Base-by-base conservation (phyloP, 176 grass and related monocot species). In the Oryza nivara region DNA sequence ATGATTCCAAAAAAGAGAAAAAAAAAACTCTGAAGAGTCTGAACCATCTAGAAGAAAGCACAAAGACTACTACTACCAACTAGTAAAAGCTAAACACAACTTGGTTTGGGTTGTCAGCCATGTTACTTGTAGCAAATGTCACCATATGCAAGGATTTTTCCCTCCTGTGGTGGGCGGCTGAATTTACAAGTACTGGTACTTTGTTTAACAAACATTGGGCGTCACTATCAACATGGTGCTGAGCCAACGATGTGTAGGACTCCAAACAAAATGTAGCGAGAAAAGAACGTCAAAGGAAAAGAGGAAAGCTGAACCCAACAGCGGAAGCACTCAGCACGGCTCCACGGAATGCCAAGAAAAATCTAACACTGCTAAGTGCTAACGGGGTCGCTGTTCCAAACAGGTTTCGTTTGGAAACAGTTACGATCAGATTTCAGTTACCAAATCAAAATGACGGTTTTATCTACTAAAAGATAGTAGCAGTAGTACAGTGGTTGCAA, bases 101-200 rank as follows among this genome's bases (percentile, higher is more conserved):
- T 63, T 63, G 25, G 17, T 78, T 78, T 60, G 60, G 45, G 60
- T 15, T 90, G 80, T 5, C 84, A 44, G 49, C 68, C 84, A 83
- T 87, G 84, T 67, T 72, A 46, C 54, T 1, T 72, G 40, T 41
- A 79, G 76, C 82, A 48, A 76, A 13, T 88, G 48, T 41, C 74
- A 78, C 35, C 71, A 41, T 48, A 46, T 1, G 30, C 20, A 23
- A 38, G 70, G 43, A 51, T 68, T 85, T 85, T 40, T 61, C 6
- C 30, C 19, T 22, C 40, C 64, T 38, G 75, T 12, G 49, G 3
- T 16, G 46, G 78, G 45, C 73, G 78, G 54, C 67, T 9, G 73
- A 20, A 72, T 73, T 70, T 67, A 43, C 63, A 5, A 41, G 40
- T 41, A 41, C 7, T 35, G 67, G 34, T 61, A 61, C 56, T 20